Percentiles rank a stretch among this genome's conserved stretches.
Conservation (phyloP, 257 asterid species). For the Henckelia pumila region DNA sequence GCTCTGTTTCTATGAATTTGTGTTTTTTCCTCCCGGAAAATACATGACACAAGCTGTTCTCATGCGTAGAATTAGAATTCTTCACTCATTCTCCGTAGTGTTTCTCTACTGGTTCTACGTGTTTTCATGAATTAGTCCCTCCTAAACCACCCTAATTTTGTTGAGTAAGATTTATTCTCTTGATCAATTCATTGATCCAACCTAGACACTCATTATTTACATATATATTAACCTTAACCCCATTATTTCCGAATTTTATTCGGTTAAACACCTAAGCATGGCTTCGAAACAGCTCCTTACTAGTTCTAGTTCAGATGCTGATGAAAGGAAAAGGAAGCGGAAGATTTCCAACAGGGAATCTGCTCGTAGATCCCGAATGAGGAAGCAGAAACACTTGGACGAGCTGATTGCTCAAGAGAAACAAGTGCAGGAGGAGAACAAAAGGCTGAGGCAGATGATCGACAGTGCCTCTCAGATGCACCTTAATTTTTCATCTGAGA, state of each 20-base stretch:
- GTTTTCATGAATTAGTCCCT: slow-evolving; percentile 35
- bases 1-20: slow-evolving; percentile 15
- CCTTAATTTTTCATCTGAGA: slow-evolving; percentile 35
- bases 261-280: slow-evolving; percentile 15
- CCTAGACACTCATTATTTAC: too few relatives aligned
- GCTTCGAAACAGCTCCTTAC: slow-evolving; percentile 26
- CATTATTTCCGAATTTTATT: not conserved
- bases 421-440: slow-evolving; percentile 47
- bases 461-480: slow-evolving; percentile 40
- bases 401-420: slow-evolving; percentile 44
- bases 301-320: slow-evolving; percentile 35
- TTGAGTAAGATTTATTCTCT: not conserved
- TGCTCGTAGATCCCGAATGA: slow-evolving; percentile 43
- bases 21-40: slow-evolving; percentile 20
- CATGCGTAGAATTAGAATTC: slow-evolving; percentile 53
- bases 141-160: not conserved
- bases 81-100: slow-evolving; percentile 70
- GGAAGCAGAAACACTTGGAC: slow-evolving; percentile 45
- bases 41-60: slow-evolving; percentile 35
- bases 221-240: not conserved
- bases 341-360: slow-evolving; percentile 42
- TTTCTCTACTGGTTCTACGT: slow-evolving; percentile 74
- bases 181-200: not conserved
- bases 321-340: slow-evolving; percentile 52
- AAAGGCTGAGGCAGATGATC: slow-evolving; percentile 42